A percentile compares a stretch with the other conserved stretches of the same genome.
Conservation (phyloP, 495 filamentous ascomycete species). For the Astrothelium macrocarpum region DNA sequence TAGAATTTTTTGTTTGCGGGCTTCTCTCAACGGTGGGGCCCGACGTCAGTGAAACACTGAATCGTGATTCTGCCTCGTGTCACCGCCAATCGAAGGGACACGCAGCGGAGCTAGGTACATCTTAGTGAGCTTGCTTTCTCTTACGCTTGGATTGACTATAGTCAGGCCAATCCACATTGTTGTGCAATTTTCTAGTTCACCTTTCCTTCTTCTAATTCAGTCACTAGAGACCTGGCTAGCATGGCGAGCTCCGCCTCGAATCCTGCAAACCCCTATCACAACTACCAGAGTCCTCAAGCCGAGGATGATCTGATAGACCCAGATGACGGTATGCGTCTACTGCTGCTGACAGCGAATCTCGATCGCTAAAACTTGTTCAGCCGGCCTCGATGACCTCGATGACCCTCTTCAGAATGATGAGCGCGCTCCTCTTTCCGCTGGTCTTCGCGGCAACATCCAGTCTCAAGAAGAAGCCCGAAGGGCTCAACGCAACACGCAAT, state of each 20-base stretch:
- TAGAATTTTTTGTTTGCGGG: slow-evolving; percentile 1
- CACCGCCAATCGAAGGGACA: not conserved
- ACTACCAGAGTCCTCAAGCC: slow-evolving; percentile 60
- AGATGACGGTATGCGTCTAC: slow-evolving; percentile 61
- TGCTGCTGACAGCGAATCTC: not conserved
- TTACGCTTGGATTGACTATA: not conserved
- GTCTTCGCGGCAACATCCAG: slow-evolving; percentile 45
- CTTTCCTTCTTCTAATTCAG: no score
- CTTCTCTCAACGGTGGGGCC: not conserved
- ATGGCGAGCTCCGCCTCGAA: slow-evolving; percentile 3
- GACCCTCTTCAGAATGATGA: slow-evolving; percentile 68
- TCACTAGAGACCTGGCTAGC: no score
- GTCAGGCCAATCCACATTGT: not conserved
- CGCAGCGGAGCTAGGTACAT: not conserved
- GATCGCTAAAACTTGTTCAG: slow-evolving; percentile 34
- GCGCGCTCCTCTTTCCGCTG: slow-evolving; percentile 68
- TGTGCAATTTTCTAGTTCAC: no score
- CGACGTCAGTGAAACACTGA: not conserved
- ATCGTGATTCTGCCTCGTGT: not conserved
- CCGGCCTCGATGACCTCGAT: slow-evolving; percentile 81
- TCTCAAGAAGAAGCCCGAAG: slow-evolving; percentile 21
- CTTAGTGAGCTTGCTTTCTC: not conserved
- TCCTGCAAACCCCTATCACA: slow-evolving; percentile 39
- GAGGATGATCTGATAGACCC: slow-evolving; percentile 92
- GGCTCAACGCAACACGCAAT: slow-evolving; percentile 41